phyloP scores from a whole-genome alignment of 371 early-diverging fungal species.

The Mortierella sp. region DNA sequence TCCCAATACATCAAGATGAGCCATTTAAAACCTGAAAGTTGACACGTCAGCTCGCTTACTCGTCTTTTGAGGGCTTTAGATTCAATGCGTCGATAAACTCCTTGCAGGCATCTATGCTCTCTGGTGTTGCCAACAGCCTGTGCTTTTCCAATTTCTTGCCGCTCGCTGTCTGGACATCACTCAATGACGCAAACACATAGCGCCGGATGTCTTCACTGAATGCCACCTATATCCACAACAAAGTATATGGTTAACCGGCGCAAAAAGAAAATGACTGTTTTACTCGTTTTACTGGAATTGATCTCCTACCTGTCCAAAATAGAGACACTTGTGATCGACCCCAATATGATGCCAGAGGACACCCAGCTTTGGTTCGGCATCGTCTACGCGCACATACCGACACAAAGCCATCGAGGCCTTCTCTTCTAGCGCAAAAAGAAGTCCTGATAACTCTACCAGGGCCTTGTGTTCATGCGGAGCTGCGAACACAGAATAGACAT shows the following conservation, averaged over 20 bases:
- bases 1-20: too few species aligned
- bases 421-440: constrained; percentile 66
- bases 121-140: constrained; percentile 59
- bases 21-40: background rate
- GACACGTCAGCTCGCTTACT: constrained; percentile 41
- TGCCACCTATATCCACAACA: constrained; percentile 77
- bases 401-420: constrained; percentile 68
- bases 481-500: constrained; percentile 64
- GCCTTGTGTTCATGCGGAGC: constrained; percentile 56
- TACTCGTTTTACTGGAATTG: too few species aligned
- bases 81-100: constrained; percentile 65
- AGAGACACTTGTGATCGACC: constrained; percentile 59
- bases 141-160: constrained; percentile 60
- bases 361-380: constrained; percentile 73
- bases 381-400: constrained; percentile 67
- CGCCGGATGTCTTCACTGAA: constrained; percentile 76
- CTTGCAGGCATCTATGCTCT: constrained; percentile 64
- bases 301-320: constrained; percentile 65
- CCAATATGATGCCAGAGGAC: constrained; percentile 67
- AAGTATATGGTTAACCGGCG: too few species aligned
- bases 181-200: constrained; percentile 65
- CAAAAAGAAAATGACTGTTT: too few species aligned
- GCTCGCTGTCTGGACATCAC: constrained; percentile 53
- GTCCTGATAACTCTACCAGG: constrained; percentile 61
- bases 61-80: constrained; percentile 59